Base-by-base conservation (phyloP, 73 alveolate species). In the Tetrahymena borealis region DNA sequence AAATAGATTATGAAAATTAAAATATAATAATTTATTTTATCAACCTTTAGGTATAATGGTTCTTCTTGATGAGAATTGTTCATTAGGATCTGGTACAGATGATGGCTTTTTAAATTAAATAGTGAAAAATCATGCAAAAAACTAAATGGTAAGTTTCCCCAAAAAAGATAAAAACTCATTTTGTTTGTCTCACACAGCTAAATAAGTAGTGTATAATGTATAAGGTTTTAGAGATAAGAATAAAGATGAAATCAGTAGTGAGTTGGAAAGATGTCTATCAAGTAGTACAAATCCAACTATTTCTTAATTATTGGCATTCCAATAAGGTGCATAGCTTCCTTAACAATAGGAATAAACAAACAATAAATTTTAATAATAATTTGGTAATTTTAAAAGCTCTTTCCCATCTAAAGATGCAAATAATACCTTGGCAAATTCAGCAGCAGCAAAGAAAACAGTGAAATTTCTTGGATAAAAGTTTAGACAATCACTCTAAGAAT, bases 161-260 rank as follows among this genome's bases (percentile, higher is more conserved):
- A 93, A 85, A 90, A 93, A 79, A 40, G 78, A 90, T 39, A 90
- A 93, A 40, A 90, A 91, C 18, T 33, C 95, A 77, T 97, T 97
- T 91, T 94, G 94, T 31, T 94, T 95, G 85, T 78, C 96, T 38
- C 99, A 94, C 78, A 96, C 98, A 39, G 99, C 99, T 18, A 97
- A 97, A 94, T 96, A 94, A 33, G 99, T 98, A 0, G 98, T 94
- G 38, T 98, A 98, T 94, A 91, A 95, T 20, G 91, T 95, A 41
- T 94, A 91, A 42, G 96, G 97, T 39, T 97, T 98, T 95, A 96
- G 98, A 32, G 99, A 96, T 33, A 98, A 97, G 94, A 98, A 98
- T 93, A 95, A 95, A 13, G 99, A 98, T 94, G 98, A 96, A 90
- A 95, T 98, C 39, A 94, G 97, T 60, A 95, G 92, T 13, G 78